Evolutionary conservation across 1,284 basidiomycete species (phyloP).

Genomic region (Ceratobasidium sp.): DNA sequence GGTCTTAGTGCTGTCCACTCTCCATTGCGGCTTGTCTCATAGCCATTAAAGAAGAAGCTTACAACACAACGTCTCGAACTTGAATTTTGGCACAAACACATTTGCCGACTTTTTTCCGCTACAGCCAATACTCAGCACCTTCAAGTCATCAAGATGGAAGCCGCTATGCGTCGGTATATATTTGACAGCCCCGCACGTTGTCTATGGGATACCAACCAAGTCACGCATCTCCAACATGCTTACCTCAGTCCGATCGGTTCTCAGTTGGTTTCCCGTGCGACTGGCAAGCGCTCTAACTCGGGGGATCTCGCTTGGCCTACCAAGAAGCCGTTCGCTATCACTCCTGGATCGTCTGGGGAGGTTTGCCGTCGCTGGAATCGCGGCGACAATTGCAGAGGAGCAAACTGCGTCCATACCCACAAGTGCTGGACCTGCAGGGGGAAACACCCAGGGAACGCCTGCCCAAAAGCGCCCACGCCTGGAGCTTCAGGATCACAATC

Average conservation of each 20-base stretch:
- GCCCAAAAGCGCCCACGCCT: neutral
- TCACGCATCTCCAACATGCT: neutral
- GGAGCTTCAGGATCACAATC: too few species aligned
- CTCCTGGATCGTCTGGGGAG: neutral
- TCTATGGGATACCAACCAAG: too few species aligned
- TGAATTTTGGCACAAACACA: neutral
- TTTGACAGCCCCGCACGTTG: too few species aligned
- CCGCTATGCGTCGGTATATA: neutral
- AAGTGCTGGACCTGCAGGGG: neutral
- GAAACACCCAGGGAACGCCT: neutral
- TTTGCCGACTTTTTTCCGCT: neutral
- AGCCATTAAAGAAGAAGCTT: too few species aligned
- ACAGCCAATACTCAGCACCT: neutral
- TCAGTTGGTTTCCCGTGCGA: neutral
- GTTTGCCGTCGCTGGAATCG: too few species aligned
- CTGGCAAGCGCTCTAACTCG: neutral
- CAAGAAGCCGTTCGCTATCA: neutral
- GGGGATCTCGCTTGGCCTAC: neutral
- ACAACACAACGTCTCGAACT: neutral
- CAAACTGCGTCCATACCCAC: neutral
- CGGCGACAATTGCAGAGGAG: neutral
- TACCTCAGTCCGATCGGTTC: neutral
- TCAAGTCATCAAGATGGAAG: neutral
- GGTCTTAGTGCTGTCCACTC: too few species aligned
- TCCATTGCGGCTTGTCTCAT: too few species aligned